These are phyloP conservation scores for Mycena crocata DNA, from an alignment of 768 basidiomycete genomes.

Conservation along the genomic window DNA sequence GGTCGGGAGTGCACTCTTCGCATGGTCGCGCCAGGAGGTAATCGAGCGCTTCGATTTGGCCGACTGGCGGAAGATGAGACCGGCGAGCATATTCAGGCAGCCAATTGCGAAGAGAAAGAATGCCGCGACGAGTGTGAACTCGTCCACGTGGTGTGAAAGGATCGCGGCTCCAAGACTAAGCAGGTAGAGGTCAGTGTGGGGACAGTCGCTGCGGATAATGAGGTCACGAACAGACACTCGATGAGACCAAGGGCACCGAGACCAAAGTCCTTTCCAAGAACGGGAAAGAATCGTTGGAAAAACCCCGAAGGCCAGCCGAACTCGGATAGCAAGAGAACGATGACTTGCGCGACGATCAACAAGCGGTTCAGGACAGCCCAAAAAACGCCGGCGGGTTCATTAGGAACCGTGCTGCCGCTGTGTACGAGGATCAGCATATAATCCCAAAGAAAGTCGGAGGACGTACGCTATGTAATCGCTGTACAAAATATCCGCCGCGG, in stretches of 20 bases:
- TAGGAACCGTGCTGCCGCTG: constrained; percentile 86
- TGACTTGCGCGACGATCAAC: constrained; percentile 86
- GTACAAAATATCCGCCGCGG: constrained; percentile 50
- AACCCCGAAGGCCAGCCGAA: constrained; percentile 82
- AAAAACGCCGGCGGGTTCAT: constrained; percentile 82
- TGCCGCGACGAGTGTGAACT: constrained; percentile 89
- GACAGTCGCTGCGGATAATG: neutral
- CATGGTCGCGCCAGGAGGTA: constrained; percentile 69
- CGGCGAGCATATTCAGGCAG: constrained; percentile 87
- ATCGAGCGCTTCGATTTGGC: constrained; percentile 73
- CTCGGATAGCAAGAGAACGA: constrained; percentile 87
- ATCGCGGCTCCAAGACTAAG: constrained; percentile 78
- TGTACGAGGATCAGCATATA: constrained; percentile 11
- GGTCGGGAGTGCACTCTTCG: constrained; percentile 64
- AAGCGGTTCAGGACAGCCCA: constrained; percentile 92
- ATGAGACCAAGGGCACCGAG: constrained; percentile 89
- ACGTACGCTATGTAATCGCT: constrained; percentile 85
- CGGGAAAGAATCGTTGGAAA: constrained; percentile 88
- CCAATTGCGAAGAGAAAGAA: constrained; percentile 94
- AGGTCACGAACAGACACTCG: constrained; percentile 77
- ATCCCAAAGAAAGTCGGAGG: constrained; percentile 3
- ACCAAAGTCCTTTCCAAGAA: constrained; percentile 86
- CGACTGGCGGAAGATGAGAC: constrained; percentile 75
- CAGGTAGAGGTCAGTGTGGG: neutral
- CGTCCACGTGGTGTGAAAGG: constrained; percentile 84